phyloP scores from a whole-genome alignment of 768 basidiomycete genomes.

The Clavaria fumosa region DNA sequence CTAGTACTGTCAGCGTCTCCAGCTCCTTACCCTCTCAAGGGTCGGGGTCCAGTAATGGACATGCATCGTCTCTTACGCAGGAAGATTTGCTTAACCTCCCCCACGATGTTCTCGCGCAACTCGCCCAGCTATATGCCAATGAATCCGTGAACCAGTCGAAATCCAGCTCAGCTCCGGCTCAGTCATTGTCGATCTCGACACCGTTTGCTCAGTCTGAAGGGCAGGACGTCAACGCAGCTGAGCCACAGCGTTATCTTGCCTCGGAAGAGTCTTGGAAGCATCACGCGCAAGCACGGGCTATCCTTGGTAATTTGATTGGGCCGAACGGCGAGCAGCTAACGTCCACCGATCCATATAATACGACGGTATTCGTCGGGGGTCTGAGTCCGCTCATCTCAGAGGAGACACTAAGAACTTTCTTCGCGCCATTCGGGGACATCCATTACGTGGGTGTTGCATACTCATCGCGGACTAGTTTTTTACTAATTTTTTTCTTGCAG shows the following conservation, averaged over 20 bases:
- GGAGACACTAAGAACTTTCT: slow-evolving; percentile 82
- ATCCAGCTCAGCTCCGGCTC: no score
- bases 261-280: slow-evolving; percentile 76
- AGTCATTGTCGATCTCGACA: slow-evolving; percentile 5
- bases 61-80: slow-evolving; percentile 34
- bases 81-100: slow-evolving; percentile 39
- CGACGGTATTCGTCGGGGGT: slow-evolving; percentile 90
- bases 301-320: slow-evolving; percentile 70
- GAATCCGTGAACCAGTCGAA: slow-evolving; percentile 19
- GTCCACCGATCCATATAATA: slow-evolving; percentile 89
- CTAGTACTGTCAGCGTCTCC: slow-evolving; percentile 20
- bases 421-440: slow-evolving; percentile 84
- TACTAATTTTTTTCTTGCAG: slow-evolving; percentile 23
- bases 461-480: slow-evolving; percentile 4
- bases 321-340: slow-evolving; percentile 79
- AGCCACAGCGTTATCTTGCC: slow-evolving; percentile 38
- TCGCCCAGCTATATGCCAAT: slow-evolving; percentile 32
- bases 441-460: slow-evolving; percentile 53
- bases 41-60: slow-evolving; percentile 35
- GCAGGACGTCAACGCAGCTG: slow-evolving; percentile 21
- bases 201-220: slow-evolving; percentile 29
- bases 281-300: slow-evolving; percentile 68
- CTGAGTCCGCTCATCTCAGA: slow-evolving; percentile 79
- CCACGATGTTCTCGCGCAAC: slow-evolving; percentile 30
- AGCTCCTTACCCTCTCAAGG: slow-evolving; percentile 36